Evolutionary conservation across 73 alveolate species (phyloP), one percentile per base, ranked within the genome.

Genomic region (Paramecium biaurelia): DNA sequence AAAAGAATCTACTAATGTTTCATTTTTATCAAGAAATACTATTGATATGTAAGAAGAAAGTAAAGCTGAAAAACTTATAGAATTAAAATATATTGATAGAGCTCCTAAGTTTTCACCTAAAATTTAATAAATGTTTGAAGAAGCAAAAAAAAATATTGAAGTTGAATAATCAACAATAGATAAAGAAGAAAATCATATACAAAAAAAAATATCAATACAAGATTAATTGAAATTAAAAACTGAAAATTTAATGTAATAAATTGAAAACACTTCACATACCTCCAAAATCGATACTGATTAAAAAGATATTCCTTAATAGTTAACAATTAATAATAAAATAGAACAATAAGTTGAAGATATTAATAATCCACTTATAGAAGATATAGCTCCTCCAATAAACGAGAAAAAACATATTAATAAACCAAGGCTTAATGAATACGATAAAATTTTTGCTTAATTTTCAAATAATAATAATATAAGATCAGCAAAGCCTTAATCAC

Each of bases 31-130:
- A 1, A 63, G 24, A 63, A 32, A 63, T 30, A 63, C 14, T 63
- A 63, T 63, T 30, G 84, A 30, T 63, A 11, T 32, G 20, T 30
- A 63, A 74, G n/a, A 32, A 34, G 59, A 34, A 74, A 74, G 87
- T 41, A 74, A 23, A 74, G 90, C 90, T 43, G 90, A 79, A 79
- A 5, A 79, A 79, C 56, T 79, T 20, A 45, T 79, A 18, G 74
- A 79, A 30, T 79, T 79, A 45, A 79, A 79, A 34, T 30, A 32
- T 23, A 42, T 79, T 20, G 90, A 79, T 41, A 79, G 90, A 47
- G 90, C 74, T 1, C 90, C 70, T 43, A 79, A 79, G 56, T 79
- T 79, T 26, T 79, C 90, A 23, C 76, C 70, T 23, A 79, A 79
- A 42, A 24, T 79, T 45, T 14, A 79, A 24, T 20, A 79, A 20